phyloP scores from a whole-genome alignment of 495 filamentous ascomycete genomes.

The Glonium stellatum region DNA sequence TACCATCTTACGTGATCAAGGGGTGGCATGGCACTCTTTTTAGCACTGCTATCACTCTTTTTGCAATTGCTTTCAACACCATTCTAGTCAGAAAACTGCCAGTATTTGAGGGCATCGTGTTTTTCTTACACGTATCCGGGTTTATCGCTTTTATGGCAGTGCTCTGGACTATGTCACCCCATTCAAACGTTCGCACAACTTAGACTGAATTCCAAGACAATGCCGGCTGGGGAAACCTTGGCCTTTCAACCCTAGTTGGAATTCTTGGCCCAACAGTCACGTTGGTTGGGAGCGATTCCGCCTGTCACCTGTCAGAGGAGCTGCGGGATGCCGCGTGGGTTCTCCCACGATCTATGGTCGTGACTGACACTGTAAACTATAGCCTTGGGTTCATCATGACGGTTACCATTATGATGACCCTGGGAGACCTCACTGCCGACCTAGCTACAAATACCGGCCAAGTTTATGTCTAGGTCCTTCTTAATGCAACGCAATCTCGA shows the following conservation, averaged over 20 bases:
- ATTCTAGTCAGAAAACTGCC: constrained; percentile 48
- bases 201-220: constrained; percentile 42
- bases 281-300: constrained; percentile 33
- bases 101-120: constrained; percentile 50
- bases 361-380: constrained; percentile 27
- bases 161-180: constrained; percentile 48
- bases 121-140: constrained; percentile 56
- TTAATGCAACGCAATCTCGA: constrained; percentile 49
- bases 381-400: constrained; percentile 25
- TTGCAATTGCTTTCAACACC: constrained; percentile 52
- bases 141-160: constrained; percentile 59
- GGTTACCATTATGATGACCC: constrained; percentile 20
- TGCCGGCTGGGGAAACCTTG: constrained; percentile 48
- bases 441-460: constrained; percentile 32
- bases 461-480: constrained; percentile 41
- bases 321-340: constrained; percentile 28
- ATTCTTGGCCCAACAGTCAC: constrained; percentile 46
- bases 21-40: constrained; percentile 19
- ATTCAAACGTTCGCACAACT: constrained; percentile 42
- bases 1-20: constrained; percentile 8
- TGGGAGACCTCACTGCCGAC: constrained; percentile 41
- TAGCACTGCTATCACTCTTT: constrained; percentile 38
- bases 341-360: constrained; percentile 33
- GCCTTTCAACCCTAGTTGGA: constrained; percentile 50
- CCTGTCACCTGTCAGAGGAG: constrained; percentile 36